Percentiles rank a stretch among this genome's conserved stretches.
phyloP scores from a whole-genome alignment of 2,329 filamentous ascomycete species.

The Madurella mycetomatis region DNA sequence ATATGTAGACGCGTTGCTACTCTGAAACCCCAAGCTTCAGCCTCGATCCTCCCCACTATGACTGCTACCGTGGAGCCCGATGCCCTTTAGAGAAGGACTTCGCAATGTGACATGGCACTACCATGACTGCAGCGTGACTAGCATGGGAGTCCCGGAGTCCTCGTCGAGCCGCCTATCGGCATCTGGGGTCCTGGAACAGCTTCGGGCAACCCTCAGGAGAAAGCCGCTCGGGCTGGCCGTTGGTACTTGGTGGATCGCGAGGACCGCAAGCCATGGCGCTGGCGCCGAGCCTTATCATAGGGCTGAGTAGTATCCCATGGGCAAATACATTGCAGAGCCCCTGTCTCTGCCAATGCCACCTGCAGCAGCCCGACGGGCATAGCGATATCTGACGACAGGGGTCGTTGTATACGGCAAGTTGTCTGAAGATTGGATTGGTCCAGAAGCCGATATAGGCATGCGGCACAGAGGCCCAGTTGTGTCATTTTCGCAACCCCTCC shows the following conservation, averaged over 20 bases:
- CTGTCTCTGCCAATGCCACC: not conserved
- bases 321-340: not conserved
- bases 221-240: not conserved
- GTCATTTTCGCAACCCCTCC: slow-evolving; percentile 17
- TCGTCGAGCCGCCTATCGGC: not conserved
- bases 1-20: not conserved
- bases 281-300: slow-evolving; percentile 11
- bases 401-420: not conserved
- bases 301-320: slow-evolving; percentile 11
- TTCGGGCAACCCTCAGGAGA: too few species aligned
- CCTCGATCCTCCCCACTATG: not conserved
- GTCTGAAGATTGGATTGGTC: slow-evolving; percentile 8
- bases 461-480: slow-evolving; percentile 7
- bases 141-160: not conserved
- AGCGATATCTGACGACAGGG: not conserved
- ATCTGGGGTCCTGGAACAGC: not conserved
- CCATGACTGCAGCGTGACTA: slow-evolving; percentile 3
- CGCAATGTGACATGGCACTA: not conserved
- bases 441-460: slow-evolving; percentile 7
- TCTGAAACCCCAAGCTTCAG: too few species aligned
- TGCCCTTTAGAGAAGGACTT: not conserved
- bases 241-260: not conserved
- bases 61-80: not conserved
- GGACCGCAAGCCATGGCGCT: not conserved
- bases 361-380: slow-evolving; percentile 5